Evolutionary conservation across 2,329 filamentous ascomycete species (phyloP), one percentile per base, ranked within the genome.

Genomic region (Curvularia eragrostidis): DNA sequence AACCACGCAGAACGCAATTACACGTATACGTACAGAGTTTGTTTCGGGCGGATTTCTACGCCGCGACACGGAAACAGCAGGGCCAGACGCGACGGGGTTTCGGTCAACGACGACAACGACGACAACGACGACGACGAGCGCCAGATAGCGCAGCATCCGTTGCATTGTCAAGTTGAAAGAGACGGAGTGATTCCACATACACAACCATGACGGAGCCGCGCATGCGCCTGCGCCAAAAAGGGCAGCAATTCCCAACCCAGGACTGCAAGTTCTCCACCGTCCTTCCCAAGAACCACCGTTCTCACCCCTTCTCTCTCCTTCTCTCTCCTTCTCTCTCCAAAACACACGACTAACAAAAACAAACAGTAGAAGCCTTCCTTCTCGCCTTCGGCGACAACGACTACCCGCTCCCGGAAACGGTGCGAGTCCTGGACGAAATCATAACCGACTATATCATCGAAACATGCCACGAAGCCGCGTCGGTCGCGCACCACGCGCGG

Each of bases 371-470:
- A 64, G 85, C 88, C 67, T 86, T 94, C 58, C 88, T 95, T 73
- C 91, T 88, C 77, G 90, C 89, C 58, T 90, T 91, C 74, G 93
- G 92, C 75, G 92, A 96, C 78, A 86, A 89, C 55, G 83, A 85
- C 57, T 84, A 89, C 54, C 91, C 93, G 0, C 88, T 98, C 24
- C 88, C 91, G 18, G 87, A 93, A 74, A 97, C 93, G 9, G 85
- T 97, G 59, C 88, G 90, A 61, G 86, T 94, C 50, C 88, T 98
- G 49, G 95, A 98, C 82, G 93, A 97, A 80, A 94, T 98, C 68
- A 87, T 97, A 60, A 97, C 93, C 62, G 95, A 98, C 71, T 79
- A 96, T 82, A 91, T 98, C 75, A 92, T 96, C 75, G 92, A 95
- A 76, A 89, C 95, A 53, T 94, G 91, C 78, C 95, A 96, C 80